Conservation (phyloP, 306 rosid species). For the Cucurbita moschata region DNA sequence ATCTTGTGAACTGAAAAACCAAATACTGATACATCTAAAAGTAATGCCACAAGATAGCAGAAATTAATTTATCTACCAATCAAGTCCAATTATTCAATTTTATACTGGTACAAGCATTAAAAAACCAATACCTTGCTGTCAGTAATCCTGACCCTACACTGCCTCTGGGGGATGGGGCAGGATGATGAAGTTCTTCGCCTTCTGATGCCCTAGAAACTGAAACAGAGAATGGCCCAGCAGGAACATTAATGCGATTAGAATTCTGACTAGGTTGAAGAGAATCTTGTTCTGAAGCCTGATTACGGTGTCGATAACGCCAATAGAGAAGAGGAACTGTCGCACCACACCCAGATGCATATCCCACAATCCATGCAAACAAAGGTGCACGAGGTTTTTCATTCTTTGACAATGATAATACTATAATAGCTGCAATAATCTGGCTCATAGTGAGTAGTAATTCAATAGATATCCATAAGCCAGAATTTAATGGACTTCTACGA, state of each 20-base stretch:
- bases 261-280: conserved; percentile 51
- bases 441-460: conserved; percentile 66
- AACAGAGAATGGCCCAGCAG: conserved; percentile 50
- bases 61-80: background rate
- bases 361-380: conserved; percentile 75
- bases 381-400: conserved; percentile 71
- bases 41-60: background rate
- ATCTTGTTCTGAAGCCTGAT: conserved; percentile 58
- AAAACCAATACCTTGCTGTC: conserved; percentile 51
- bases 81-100: background rate
- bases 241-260: conserved; percentile 56
- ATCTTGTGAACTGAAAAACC: background rate
- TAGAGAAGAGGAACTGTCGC: conserved; percentile 85
- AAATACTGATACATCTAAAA: background rate
- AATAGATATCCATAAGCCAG: conserved; percentile 84
- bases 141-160: conserved; percentile 31
- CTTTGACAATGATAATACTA: conserved; percentile 69
- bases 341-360: conserved; percentile 85
- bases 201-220: conserved; percentile 54
- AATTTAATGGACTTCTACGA: conserved; percentile 77
- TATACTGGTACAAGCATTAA: conserved; percentile 4
- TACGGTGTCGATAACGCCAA: conserved; percentile 82
- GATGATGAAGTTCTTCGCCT: conserved; percentile 47
- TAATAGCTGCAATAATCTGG: conserved; percentile 74
- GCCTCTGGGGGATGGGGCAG: conserved; percentile 32